phyloP scores from a whole-genome alignment of 1,284 basidiomycete species.

The Boletus nobilissimus region DNA sequence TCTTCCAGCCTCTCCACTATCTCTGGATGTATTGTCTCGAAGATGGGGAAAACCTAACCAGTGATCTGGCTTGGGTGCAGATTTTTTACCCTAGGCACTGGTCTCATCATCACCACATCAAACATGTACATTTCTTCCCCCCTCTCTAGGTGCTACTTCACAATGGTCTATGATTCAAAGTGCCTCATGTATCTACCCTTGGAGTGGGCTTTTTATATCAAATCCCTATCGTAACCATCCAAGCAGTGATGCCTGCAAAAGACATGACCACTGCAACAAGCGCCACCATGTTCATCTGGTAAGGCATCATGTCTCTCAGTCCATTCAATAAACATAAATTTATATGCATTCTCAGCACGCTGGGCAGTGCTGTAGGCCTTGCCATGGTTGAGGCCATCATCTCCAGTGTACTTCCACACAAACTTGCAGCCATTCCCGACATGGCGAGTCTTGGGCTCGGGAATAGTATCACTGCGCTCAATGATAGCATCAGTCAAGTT shows the following conservation, averaged over 20 bases:
- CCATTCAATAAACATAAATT: not conserved
- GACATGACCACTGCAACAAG: constrained; percentile 83
- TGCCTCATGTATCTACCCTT: constrained; percentile 69
- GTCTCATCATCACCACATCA: constrained; percentile 65
- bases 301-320: not conserved
- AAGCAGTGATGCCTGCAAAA: constrained; percentile 83
- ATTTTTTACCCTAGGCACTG: constrained; percentile 68
- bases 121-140: constrained; percentile 53
- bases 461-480: constrained; percentile 62
- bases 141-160: not conserved
- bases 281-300: constrained; percentile 71
- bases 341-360: constrained; percentile 52
- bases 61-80: constrained; percentile 71
- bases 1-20: constrained; percentile 64
- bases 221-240: constrained; percentile 74
- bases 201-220: constrained; percentile 76
- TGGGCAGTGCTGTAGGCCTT: constrained; percentile 81
- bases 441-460: constrained; percentile 50
- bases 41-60: constrained; percentile 66
- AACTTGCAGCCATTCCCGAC: constrained; percentile 60
- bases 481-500: constrained; percentile 62
- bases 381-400: constrained; percentile 74
- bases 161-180: constrained; percentile 47
- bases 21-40: constrained; percentile 68
- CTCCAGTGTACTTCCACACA: constrained; percentile 66